Conservation (phyloP, 2,329 filamentous ascomycete genomes). For the Lasiodiplodia hormozganensis region DNA sequence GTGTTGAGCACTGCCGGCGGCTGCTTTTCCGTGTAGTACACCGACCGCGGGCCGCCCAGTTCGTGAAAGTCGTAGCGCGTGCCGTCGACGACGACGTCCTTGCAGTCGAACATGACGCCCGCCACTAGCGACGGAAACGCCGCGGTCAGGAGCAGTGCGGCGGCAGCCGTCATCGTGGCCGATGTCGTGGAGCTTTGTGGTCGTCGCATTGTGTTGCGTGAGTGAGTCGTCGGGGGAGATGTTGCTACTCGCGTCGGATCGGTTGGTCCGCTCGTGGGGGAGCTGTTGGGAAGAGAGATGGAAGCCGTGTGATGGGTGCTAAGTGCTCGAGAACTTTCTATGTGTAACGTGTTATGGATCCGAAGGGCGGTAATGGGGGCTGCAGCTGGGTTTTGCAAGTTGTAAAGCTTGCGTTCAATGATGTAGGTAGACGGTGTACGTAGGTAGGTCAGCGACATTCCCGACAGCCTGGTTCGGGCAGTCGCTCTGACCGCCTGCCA, state of each 20-base stretch:
- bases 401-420: constrained; percentile 11
- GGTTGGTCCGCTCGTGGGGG: constrained; percentile 1
- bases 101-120: constrained; percentile 66
- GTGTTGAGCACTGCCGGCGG: constrained; percentile 68
- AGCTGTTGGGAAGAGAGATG: background rate
- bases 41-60: constrained; percentile 72
- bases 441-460: background rate
- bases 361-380: background rate
- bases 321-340: background rate
- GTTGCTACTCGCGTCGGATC: background rate
- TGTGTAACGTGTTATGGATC: background rate
- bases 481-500: constrained; percentile 9
- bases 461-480: constrained; percentile 16
- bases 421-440: constrained; percentile 6
- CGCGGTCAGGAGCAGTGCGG: constrained; percentile 32
- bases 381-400: background rate
- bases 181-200: constrained; percentile 1
- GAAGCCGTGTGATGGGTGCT: background rate
- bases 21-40: constrained; percentile 61
- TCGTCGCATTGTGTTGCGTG: constrained; percentile 22
- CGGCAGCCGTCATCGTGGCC: background rate
- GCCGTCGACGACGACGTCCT: constrained; percentile 64
- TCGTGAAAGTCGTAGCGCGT: constrained; percentile 69
- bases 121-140: constrained; percentile 39
- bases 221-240: background rate